phyloP scores from a whole-genome alignment of 805 yeast genomes.

The Pichia exigua region DNA sequence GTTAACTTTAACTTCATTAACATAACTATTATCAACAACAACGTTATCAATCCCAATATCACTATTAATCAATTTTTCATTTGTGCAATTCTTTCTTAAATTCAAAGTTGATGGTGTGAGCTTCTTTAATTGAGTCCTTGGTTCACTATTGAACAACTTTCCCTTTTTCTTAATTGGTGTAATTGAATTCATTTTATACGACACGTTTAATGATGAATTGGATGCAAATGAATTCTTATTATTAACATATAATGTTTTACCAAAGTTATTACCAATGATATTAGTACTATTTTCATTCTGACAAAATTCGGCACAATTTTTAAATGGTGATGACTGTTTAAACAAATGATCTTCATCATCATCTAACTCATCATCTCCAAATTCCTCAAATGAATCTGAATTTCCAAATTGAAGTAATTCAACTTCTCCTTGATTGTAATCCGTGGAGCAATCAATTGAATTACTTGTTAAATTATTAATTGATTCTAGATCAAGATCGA shows the following conservation, averaged over 20 bases:
- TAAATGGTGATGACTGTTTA: background rate
- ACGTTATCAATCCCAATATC: background rate
- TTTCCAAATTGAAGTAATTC: slow-evolving; percentile 26
- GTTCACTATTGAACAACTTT: background rate
- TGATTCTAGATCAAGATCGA: background rate
- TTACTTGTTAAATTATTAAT: slow-evolving; percentile 1
- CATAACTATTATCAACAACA: slow-evolving; percentile 1
- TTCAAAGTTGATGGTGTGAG: slow-evolving; percentile 14
- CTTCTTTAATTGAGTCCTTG: slow-evolving; percentile 5
- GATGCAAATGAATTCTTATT: slow-evolving; percentile 6
- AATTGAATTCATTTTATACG: slow-evolving; percentile 22
- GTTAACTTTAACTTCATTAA: background rate
- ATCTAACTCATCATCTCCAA: slow-evolving; percentile 14
- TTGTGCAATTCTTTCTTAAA: slow-evolving; percentile 12
- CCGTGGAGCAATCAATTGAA: slow-evolving; percentile 14
- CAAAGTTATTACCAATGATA: background rate
- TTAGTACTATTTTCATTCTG: background rate
- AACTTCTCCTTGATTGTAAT: slow-evolving; percentile 18
- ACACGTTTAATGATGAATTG: slow-evolving; percentile 22
- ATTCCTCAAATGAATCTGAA: slow-evolving; percentile 19
- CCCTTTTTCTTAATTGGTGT: background rate
- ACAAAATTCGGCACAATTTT: background rate
- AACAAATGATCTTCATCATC: slow-evolving; percentile 6
- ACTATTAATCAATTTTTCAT: slow-evolving; percentile 25
- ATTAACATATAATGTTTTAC: background rate